A percentile compares a stretch with the other conserved stretches of the same genome.
These are phyloP conservation scores for Metschnikowia aberdeeniae DNA, from an alignment of 805 yeast species.

Conservation along the genomic window DNA sequence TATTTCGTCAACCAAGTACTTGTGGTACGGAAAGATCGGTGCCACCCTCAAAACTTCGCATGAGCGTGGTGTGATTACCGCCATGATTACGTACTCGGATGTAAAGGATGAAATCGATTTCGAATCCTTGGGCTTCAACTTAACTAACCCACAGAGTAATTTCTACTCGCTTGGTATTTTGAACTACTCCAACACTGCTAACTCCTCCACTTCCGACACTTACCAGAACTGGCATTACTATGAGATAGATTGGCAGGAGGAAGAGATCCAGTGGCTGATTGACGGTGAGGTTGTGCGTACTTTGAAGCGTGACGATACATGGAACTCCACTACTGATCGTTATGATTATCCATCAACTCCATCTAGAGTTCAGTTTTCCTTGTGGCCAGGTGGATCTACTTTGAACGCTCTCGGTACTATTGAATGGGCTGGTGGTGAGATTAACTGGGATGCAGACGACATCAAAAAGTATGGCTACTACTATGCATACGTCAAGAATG, in stretches of 20 bases:
- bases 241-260: constrained; percentile 79
- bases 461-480: constrained; percentile 75
- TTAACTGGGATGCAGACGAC: constrained; percentile 79
- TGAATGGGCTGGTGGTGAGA: constrained; percentile 85
- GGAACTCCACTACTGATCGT: constrained; percentile 53
- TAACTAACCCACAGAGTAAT: constrained; percentile 68
- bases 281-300: constrained; percentile 70
- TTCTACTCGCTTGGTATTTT: constrained; percentile 72
- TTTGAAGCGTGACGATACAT: constrained; percentile 55
- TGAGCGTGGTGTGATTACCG: constrained; percentile 75
- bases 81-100: constrained; percentile 76
- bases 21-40: constrained; percentile 85
- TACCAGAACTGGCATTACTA: constrained; percentile 69
- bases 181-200: constrained; percentile 58
- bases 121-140: constrained; percentile 78
- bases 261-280: constrained; percentile 62
- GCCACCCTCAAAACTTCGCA: constrained; percentile 71
- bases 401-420: constrained; percentile 57
- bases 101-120: constrained; percentile 88
- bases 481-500: constrained; percentile 58
- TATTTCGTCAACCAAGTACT: constrained; percentile 67
- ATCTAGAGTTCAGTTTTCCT: constrained; percentile 62
- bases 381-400: constrained; percentile 74
- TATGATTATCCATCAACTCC: constrained; percentile 73
- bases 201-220: constrained; percentile 47